Base-by-base conservation (phyloP, 1,139 yeast genomes). In the Taphrina deformans region DNA sequence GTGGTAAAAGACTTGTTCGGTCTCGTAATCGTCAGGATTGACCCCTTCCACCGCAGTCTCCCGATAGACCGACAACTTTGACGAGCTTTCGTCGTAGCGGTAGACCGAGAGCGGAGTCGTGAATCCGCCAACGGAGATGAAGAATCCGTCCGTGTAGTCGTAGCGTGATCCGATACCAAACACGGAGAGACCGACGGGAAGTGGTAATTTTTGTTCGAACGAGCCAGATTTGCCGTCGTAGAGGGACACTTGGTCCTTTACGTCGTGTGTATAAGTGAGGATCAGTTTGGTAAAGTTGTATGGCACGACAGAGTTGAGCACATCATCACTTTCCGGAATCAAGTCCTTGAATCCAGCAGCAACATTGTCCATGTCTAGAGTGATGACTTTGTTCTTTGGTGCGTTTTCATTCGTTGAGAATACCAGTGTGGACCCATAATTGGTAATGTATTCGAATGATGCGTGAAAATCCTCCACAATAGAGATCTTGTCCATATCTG, bases 401-500 rank as follows among this genome's bases (percentile, higher is more conserved):
- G 65, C 65, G 35, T 45, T 46, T 6, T 61, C 60, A 24, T 61
- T 61, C 14, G 60, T 52, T 7, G 31, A 35, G 31, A 61, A 61
- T 40, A 61, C 56, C 21, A 61, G 27, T 35, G 50, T 52, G 14
- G 65, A 40, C 10, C 48, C 60, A 27, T 61, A 52, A n/a, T 56
- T 41, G 21, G 65, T 60, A 72, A 89, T 89, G 74, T 86, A 84
- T 70, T 79, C 79, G 85, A 89, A 89, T 75, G 89, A 93, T 66
- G 92, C 85, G 75, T 89, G 82, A 79, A 89, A 89, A 69, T 88
- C 82, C 75, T 85, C 89, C 72, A 87, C 88, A 79, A 89, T 89
- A 72, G 87, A 91, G 71, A 88, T 82, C 74, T 84, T 86, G 68
- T 86, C 85, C 75, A 89, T 38, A 16, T 59, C 50, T 23, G 38